Conservation (phyloP, 768 basidiomycete genomes). For the Chalciporus sphaerocephalus region DNA sequence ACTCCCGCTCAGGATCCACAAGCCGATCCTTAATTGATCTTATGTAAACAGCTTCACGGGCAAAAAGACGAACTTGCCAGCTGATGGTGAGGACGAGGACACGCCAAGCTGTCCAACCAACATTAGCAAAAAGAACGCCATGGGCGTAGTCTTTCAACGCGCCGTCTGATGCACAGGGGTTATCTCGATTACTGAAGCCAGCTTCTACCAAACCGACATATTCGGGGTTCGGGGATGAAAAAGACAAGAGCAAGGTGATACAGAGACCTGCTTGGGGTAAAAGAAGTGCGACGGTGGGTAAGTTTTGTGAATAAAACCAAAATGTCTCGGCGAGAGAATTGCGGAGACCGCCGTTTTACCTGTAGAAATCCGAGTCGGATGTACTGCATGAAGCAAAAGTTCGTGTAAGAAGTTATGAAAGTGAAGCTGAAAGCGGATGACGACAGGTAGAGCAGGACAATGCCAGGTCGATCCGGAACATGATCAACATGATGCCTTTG, state of each 20-base stretch:
- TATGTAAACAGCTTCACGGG: too few species aligned
- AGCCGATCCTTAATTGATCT: too few species aligned
- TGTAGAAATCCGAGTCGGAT: slow-evolving; percentile 67
- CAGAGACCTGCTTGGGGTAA: slow-evolving; percentile 78
- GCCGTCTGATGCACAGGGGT: slow-evolving; percentile 59
- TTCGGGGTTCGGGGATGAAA: slow-evolving; percentile 47
- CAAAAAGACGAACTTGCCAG: too few species aligned
- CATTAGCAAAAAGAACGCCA: slow-evolving; percentile 77
- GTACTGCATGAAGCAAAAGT: slow-evolving; percentile 81
- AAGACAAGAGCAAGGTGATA: slow-evolving; percentile 66
- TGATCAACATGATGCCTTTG: too few species aligned
- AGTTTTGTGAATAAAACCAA: slow-evolving; percentile 80
- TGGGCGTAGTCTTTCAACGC: slow-evolving; percentile 70
- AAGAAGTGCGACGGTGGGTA: slow-evolving; percentile 76
- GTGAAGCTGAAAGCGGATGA: slow-evolving; percentile 71
- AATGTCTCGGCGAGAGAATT: slow-evolving; percentile 78
- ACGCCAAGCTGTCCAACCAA: slow-evolving; percentile 78
- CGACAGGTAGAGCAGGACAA: slow-evolving; percentile 81
- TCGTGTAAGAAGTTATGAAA: slow-evolving; percentile 73
- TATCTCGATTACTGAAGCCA: slow-evolving; percentile 53
- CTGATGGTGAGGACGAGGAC: slow-evolving; percentile 62
- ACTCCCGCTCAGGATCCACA: slow-evolving; percentile 70
- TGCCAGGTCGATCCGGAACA: slow-evolving; percentile 78
- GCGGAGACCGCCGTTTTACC: slow-evolving; percentile 44
- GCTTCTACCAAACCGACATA: slow-evolving; percentile 44